Evolutionary conservation across 1,284 basidiomycete genomes (phyloP).

Genomic region (Xanthoconium separans): DNA sequence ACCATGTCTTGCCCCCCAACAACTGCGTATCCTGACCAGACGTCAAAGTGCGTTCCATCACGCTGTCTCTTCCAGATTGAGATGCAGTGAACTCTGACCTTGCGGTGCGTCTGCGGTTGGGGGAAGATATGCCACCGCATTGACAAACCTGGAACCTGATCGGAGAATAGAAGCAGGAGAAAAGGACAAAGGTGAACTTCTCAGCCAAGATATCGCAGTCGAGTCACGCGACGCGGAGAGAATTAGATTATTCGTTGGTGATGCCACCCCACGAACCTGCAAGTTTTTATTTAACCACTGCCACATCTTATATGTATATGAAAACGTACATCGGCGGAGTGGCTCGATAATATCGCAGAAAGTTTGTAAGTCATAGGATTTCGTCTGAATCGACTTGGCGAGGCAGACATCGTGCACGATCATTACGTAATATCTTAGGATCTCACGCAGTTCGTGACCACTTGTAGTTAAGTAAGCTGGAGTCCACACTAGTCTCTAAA

Average conservation of each 20-base stretch:
- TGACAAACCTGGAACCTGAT: constrained; percentile 77
- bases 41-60: constrained; percentile 5
- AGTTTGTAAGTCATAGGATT: constrained; percentile 71
- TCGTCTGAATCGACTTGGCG: no score
- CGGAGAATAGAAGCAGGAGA: constrained; percentile 53
- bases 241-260: constrained; percentile 69
- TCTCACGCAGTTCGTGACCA: no score
- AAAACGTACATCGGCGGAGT: constrained; percentile 71
- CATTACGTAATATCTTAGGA: background rate
- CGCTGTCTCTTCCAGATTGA: constrained; percentile 4
- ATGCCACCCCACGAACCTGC: constrained; percentile 74
- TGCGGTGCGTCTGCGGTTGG: constrained; percentile 65
- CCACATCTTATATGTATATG: background rate
- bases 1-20: constrained; percentile 85
- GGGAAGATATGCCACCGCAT: constrained; percentile 77
- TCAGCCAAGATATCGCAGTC: constrained; percentile 84
- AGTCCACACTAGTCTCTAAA: no score
- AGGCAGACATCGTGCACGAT: background rate
- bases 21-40: constrained; percentile 68
- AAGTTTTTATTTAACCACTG: constrained; percentile 9
- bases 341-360: constrained; percentile 71
- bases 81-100: constrained; percentile 44
- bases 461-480: no score
- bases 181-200: constrained; percentile 52
- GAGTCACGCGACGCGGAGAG: constrained; percentile 90